phyloP scores from a whole-genome alignment of 2,329 filamentous ascomycete species.

The Fusarium austroafricanum region DNA sequence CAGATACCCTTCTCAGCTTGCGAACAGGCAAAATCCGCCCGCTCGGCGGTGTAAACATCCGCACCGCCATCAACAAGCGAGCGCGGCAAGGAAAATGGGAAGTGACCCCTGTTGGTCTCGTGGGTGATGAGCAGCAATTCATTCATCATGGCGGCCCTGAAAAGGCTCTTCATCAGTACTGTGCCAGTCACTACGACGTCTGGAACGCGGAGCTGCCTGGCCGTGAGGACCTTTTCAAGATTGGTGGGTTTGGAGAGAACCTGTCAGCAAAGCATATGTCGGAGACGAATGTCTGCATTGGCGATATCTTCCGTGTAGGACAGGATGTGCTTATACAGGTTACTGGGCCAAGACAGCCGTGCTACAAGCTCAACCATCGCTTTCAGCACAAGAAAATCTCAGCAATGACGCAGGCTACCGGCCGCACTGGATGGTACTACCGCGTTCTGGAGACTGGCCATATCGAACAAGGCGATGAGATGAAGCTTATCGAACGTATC shows the following conservation, averaged over 20 bases:
- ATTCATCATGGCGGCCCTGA: slow-evolving; percentile 31
- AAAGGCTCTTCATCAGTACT: slow-evolving; percentile 36
- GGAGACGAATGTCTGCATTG: slow-evolving; percentile 37
- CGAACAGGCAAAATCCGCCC: slow-evolving; percentile 33
- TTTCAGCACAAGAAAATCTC: slow-evolving; percentile 36
- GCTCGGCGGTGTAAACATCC: slow-evolving; percentile 28
- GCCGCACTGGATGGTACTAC: slow-evolving; percentile 35
- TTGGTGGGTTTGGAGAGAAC: slow-evolving; percentile 37
- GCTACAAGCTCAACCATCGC: slow-evolving; percentile 38
- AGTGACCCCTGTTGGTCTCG: slow-evolving; percentile 20
- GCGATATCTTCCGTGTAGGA: slow-evolving; percentile 27
- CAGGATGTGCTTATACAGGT: slow-evolving; percentile 27
- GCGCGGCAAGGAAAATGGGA: slow-evolving; percentile 22
- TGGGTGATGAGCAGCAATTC: slow-evolving; percentile 32
- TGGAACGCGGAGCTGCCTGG: slow-evolving; percentile 32
- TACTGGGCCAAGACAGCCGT: slow-evolving; percentile 32
- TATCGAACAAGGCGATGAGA: slow-evolving; percentile 7
- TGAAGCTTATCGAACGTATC: slow-evolving; percentile 17
- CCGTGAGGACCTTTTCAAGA: slow-evolving; percentile 23
- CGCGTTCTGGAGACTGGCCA: slow-evolving; percentile 25
- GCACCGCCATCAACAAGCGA: slow-evolving; percentile 36
- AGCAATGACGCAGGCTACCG: slow-evolving; percentile 17
- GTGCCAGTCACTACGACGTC: slow-evolving; percentile 24
- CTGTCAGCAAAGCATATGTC: slow-evolving; percentile 25
- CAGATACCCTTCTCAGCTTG: slow-evolving; percentile 31